phyloP scores from a whole-genome alignment of 2,329 filamentous ascomycete genomes.

The Blastomyces emzantsi region DNA sequence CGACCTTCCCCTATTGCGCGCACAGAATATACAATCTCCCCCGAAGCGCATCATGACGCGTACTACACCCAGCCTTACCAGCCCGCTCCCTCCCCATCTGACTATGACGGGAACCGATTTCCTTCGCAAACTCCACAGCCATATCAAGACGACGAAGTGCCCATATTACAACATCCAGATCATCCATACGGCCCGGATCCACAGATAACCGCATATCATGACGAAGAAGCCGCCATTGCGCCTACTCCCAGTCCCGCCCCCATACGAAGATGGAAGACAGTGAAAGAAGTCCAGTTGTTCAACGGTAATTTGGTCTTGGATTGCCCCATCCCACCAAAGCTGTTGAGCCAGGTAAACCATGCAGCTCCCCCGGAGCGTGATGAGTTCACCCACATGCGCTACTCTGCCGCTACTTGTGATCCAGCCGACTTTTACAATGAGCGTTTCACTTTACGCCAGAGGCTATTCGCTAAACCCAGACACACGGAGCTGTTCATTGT shows the following conservation, averaged over 20 bases:
- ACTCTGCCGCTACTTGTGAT: slow-evolving; percentile 90
- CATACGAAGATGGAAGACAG: slow-evolving; percentile 91
- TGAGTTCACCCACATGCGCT: slow-evolving; percentile 69
- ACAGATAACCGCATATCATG: slow-evolving; percentile 35
- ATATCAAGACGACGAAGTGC: slow-evolving; percentile 62
- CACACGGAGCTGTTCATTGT: slow-evolving; percentile 95
- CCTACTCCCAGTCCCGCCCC: slow-evolving; percentile 47
- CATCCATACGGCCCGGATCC: slow-evolving; percentile 54
- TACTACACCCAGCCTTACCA: slow-evolving; percentile 81
- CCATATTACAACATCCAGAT: slow-evolving; percentile 60
- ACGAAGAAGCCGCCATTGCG: slow-evolving; percentile 26
- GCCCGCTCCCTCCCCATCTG: slow-evolving; percentile 49
- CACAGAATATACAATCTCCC: slow-evolving; percentile 65
- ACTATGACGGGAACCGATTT: slow-evolving; percentile 49
- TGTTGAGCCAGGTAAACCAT: slow-evolving; percentile 81
- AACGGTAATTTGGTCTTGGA: slow-evolving; percentile 95
- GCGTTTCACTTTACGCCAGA: slow-evolving; percentile 85
- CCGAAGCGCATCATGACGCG: slow-evolving; percentile 75
- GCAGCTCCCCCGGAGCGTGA: slow-evolving; percentile 72
- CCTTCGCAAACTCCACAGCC: slow-evolving; percentile 42
- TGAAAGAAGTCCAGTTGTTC: slow-evolving; percentile 96
- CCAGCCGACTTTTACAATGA: slow-evolving; percentile 78
- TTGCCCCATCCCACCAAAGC: slow-evolving; percentile 81
- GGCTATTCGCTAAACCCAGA: slow-evolving; percentile 81
- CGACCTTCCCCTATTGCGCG: slow-evolving; percentile 43